Evolutionary conservation across 2,329 filamentous ascomycete genomes (phyloP).

Genomic region (Diaporthe sp.): DNA sequence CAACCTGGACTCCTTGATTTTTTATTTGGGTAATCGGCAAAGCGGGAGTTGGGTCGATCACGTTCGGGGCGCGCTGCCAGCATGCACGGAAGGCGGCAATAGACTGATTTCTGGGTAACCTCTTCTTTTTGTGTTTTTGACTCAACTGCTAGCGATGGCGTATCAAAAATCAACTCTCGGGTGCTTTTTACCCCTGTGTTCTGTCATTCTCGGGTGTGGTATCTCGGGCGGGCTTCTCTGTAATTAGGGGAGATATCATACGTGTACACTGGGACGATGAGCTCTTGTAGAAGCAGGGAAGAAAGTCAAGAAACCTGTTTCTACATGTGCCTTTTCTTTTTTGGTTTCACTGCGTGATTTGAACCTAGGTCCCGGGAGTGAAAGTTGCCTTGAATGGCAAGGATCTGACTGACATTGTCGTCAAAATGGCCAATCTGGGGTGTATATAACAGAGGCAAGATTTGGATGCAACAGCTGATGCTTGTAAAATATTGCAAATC

Average conservation of each 20-base stretch:
- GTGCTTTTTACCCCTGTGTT: background rate
- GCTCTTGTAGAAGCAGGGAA: background rate
- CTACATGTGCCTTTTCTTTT: background rate
- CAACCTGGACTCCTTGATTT: background rate
- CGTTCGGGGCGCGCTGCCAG: conserved; percentile 27
- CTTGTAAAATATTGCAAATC: background rate
- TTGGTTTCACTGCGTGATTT: background rate
- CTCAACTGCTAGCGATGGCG: conserved; percentile 41
- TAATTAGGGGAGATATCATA: conserved; percentile 23
- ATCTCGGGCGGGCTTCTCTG: conserved; percentile 9
- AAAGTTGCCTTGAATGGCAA: background rate
- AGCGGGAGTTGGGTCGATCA: conserved; percentile 29
- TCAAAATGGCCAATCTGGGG: background rate
- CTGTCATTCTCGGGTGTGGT: background rate
- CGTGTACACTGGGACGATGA: conserved; percentile 8
- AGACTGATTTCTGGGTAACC: conserved; percentile 36
- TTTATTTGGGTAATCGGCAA: background rate
- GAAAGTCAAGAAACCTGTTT: background rate
- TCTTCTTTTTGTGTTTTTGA: conserved; percentile 1
- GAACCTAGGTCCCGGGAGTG: no score
- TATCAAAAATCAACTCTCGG: conserved; percentile 31
- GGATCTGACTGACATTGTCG: background rate
- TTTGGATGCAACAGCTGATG: background rate
- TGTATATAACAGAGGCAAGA: background rate
- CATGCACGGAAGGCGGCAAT: conserved; percentile 36